Percentiles rank a stretch among this genome's conserved stretches.
These are phyloP conservation scores for Boechera stricta DNA, from an alignment of 345 rosid species.

Conservation along the genomic window DNA sequence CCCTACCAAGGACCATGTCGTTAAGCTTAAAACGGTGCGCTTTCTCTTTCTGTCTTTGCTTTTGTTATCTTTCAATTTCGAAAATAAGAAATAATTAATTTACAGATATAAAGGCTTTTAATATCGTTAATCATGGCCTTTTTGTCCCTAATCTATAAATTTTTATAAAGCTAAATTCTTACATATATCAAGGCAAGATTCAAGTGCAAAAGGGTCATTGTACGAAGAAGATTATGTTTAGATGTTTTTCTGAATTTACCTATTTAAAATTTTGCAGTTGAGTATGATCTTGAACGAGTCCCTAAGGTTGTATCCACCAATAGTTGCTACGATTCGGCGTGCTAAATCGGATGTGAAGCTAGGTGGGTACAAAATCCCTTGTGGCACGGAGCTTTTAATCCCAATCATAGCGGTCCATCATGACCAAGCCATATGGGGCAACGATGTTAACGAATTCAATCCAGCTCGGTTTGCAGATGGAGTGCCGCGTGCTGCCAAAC, in stretches of 20 bases:
- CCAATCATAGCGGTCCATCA: constrained; percentile 84
- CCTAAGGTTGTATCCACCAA: constrained; percentile 74
- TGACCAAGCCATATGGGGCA: constrained; percentile 78
- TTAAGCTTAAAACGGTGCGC: constrained; percentile 76
- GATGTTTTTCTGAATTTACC: background rate
- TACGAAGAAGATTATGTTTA: background rate
- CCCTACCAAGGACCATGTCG: constrained; percentile 73
- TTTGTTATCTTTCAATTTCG: constrained; percentile 12
- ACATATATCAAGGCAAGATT: constrained; percentile 7
- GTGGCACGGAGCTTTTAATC: constrained; percentile 66
- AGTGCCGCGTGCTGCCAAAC: constrained; percentile 73
- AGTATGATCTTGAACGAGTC: constrained; percentile 71
- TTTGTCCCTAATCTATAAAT: constrained; percentile 33
- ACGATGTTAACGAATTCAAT: constrained; percentile 75
- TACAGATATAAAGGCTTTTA: background rate
- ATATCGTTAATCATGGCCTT: constrained; percentile 35
- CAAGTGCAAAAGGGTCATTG: constrained; percentile 11
- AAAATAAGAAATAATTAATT: background rate
- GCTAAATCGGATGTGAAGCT: constrained; percentile 65
- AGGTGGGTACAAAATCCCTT: constrained; percentile 79
- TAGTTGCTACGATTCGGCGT: constrained; percentile 71
- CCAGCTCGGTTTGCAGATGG: constrained; percentile 76
- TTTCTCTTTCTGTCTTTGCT: constrained; percentile 11
- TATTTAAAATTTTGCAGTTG: constrained; percentile 50
- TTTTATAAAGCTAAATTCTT: constrained; percentile 16